A percentile compares a stretch with the other conserved stretches of the same genome.
Evolutionary conservation across 1,139 yeast genomes (phyloP).

Genomic region (Saccharomyces hybrid): DNA sequence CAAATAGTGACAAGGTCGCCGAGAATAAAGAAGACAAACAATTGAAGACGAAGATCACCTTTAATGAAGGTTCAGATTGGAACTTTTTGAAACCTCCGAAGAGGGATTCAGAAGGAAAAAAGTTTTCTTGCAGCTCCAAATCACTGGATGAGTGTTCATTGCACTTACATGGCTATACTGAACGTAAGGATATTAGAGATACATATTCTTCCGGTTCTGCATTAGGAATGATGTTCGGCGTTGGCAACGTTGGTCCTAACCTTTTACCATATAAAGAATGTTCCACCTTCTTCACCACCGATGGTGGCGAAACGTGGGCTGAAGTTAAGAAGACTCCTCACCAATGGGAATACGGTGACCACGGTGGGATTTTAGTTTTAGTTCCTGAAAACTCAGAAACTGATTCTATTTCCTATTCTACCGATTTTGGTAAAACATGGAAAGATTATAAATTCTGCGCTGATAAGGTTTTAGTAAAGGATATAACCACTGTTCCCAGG

Average conservation of each 20-base stretch:
- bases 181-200: slow-evolving; percentile 74
- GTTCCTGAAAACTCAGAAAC: slow-evolving; percentile 55
- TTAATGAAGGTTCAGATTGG: slow-evolving; percentile 94
- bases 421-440: slow-evolving; percentile 82
- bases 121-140: slow-evolving; percentile 46
- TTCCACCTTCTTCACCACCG: slow-evolving; percentile 68
- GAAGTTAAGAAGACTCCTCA: slow-evolving; percentile 65
- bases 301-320: slow-evolving; percentile 87
- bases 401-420: slow-evolving; percentile 53
- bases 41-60: slow-evolving; percentile 67
- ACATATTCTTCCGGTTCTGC: slow-evolving; percentile 87
- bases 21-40: slow-evolving; percentile 39
- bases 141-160: slow-evolving; percentile 60
- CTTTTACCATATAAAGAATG: slow-evolving; percentile 47
- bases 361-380: slow-evolving; percentile 76
- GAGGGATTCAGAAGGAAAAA: slow-evolving; percentile 54
- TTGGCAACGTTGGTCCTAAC: slow-evolving; percentile 79
- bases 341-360: slow-evolving; percentile 96
- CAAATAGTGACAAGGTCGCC: slow-evolving; percentile 36
- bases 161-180: slow-evolving; percentile 87
- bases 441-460: slow-evolving; percentile 54
- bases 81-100: slow-evolving; percentile 58
- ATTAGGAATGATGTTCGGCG: slow-evolving; percentile 74
- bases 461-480: slow-evolving; percentile 49
- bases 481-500: slow-evolving; percentile 83